A percentile compares a stretch with the other conserved stretches of the same genome.
These are phyloP conservation scores for Botryotinia convoluta DNA, from an alignment of 2,329 filamentous ascomycete genomes.

Conservation along the genomic window DNA sequence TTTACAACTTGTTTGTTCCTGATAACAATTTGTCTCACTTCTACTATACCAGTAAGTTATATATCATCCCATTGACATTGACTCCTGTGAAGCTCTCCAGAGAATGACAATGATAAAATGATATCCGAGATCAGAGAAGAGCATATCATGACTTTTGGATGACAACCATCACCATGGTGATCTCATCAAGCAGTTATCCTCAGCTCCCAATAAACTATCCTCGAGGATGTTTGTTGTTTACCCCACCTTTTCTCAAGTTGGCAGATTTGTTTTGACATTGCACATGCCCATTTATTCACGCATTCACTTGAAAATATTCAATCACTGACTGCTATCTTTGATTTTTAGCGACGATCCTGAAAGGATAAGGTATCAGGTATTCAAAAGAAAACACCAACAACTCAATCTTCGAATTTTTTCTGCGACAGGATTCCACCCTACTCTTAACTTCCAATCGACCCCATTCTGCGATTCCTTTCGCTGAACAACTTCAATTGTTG, in stretches of 20 bases:
- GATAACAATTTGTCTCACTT: background rate
- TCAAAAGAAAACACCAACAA: background rate
- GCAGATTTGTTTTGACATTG: conserved; percentile 1
- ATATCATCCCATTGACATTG: background rate
- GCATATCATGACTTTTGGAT: background rate
- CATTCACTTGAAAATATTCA: background rate
- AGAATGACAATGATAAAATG: background rate
- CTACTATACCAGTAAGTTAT: background rate
- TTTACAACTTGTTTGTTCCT: background rate
- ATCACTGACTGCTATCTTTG: background rate
- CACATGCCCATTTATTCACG: background rate
- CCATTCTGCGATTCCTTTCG: background rate
- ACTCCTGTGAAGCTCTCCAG: background rate
- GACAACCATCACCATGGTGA: background rate
- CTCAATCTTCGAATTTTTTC: background rate
- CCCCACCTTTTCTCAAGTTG: background rate
- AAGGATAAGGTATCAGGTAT: background rate
- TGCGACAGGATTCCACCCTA: background rate
- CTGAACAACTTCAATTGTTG: background rate
- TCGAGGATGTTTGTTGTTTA: background rate
- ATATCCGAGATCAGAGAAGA: background rate
- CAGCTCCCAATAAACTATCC: background rate
- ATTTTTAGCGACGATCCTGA: background rate
- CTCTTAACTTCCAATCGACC: background rate
- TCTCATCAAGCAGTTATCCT: background rate